Conservation (phyloP, 306 rosid species). For the Malus sieversii region DNA sequence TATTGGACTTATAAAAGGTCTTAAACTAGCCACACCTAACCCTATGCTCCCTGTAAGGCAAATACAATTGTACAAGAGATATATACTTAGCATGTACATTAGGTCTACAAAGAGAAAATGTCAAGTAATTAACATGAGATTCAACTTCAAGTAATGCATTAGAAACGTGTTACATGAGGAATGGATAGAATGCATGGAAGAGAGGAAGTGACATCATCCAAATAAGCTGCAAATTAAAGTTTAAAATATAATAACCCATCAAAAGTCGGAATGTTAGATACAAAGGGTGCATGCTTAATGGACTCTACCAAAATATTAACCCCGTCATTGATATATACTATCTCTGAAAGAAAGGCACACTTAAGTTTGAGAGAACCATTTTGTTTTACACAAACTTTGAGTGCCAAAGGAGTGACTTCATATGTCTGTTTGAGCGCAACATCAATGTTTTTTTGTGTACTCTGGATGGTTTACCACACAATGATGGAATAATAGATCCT, state of each 20-base stretch:
- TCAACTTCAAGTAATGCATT: not conserved
- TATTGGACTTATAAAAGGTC: not conserved
- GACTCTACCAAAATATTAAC: not conserved
- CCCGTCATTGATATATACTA: not conserved
- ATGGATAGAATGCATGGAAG: not conserved
- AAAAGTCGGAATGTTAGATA: not conserved
- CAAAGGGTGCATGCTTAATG: not conserved
- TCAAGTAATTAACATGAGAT: not conserved
- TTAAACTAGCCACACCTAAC: not conserved
- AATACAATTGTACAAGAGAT: no score
- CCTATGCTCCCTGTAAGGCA: not conserved
- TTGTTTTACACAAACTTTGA: not conserved
- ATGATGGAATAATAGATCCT: not conserved
- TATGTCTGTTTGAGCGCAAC: not conserved
- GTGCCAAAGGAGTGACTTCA: not conserved
- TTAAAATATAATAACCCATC: not conserved
- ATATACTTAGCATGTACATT: not conserved
- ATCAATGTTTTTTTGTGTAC: not conserved
- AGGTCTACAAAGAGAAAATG: not conserved
- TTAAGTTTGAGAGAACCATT: not conserved
- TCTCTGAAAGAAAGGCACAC: not conserved
- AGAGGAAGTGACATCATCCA: not conserved
- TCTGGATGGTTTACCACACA: not conserved
- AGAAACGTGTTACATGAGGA: not conserved
- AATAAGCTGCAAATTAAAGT: not conserved